Evolutionary conservation across 495 filamentous ascomycete species (phyloP).

Genomic region (Tuber borchii): DNA sequence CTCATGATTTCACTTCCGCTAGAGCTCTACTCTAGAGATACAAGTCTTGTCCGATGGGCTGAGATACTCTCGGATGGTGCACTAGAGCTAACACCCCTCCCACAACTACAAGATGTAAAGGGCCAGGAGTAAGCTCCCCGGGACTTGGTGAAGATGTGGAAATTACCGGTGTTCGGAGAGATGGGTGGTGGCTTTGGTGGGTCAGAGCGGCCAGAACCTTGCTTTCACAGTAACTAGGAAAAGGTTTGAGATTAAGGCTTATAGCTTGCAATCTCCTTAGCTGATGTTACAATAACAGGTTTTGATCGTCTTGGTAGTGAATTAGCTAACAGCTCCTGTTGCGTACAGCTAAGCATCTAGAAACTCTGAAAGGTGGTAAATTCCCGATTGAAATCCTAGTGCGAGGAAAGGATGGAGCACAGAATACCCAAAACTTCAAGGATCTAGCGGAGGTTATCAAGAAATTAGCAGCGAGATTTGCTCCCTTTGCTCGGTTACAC

Average conservation of each 20-base stretch:
- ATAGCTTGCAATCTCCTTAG: conserved; percentile 47
- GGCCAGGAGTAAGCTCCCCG: conserved; percentile 65
- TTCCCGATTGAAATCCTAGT: conserved; percentile 83
- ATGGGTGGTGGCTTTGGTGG: conserved; percentile 68
- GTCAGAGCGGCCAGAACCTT: conserved; percentile 69
- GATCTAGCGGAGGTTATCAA: conserved; percentile 81
- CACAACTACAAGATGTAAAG: conserved; percentile 33
- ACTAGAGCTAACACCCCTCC: conserved; percentile 79
- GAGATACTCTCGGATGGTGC: conserved; percentile 82
- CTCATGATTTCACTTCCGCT: conserved; percentile 71
- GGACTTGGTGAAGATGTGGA: conserved; percentile 75
- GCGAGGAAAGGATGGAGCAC: conserved; percentile 77
- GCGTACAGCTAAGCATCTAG: conserved; percentile 75
- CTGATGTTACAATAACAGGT: neutral
- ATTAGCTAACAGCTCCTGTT: conserved; percentile 36
- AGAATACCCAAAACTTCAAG: conserved; percentile 79
- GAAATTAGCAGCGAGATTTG: conserved; percentile 63
- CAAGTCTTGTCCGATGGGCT: conserved; percentile 78
- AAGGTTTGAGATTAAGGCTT: conserved; percentile 78
- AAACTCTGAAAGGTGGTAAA: conserved; percentile 84
- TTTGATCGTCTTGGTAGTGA: conserved; percentile 11
- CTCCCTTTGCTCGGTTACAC: neutral
- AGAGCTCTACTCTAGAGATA: conserved; percentile 69
- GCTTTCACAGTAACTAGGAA: conserved; percentile 81
- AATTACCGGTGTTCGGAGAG: conserved; percentile 76